A percentile compares a stretch with the other conserved stretches of the same genome.
phyloP scores from a whole-genome alignment of 2,329 filamentous ascomycete species.

The Nannizzia gypsea region DNA sequence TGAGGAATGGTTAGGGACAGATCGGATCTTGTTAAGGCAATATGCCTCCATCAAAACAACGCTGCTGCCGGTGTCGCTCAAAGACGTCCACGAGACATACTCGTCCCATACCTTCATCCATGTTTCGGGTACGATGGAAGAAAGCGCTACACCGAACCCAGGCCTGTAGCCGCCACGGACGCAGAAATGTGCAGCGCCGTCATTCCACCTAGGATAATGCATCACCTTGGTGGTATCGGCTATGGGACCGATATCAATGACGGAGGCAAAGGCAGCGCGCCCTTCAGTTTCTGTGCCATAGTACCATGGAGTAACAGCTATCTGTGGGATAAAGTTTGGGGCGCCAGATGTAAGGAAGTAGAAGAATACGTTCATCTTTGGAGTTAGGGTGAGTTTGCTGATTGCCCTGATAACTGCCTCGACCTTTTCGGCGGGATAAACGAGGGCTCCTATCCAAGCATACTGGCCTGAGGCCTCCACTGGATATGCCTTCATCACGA shows the following conservation, averaged over 20 bases:
- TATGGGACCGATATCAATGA: neutral
- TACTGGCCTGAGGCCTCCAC: neutral
- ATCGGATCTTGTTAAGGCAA: neutral
- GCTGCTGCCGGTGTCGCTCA: neutral
- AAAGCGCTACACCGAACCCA: neutral
- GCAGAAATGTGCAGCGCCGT: neutral
- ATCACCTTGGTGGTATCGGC: neutral
- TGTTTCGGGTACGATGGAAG: neutral
- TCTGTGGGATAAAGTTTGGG: neutral
- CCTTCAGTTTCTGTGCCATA: neutral
- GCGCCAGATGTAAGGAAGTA: neutral
- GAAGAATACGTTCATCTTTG: neutral
- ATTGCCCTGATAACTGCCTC: neutral
- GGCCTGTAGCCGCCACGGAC: neutral
- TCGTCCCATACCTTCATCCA: neutral
- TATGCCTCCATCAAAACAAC: neutral
- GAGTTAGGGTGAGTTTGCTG: neutral
- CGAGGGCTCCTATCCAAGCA: neutral
- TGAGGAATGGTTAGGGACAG: neutral
- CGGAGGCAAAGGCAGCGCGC: neutral
- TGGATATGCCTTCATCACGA: constrained; percentile 17
- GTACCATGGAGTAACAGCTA: neutral
- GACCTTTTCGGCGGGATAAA: neutral
- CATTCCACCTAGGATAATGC: neutral
- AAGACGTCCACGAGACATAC: neutral